phyloP scores from a whole-genome alignment of 768 basidiomycete species.

The Amanita pseudoporphyria region DNA sequence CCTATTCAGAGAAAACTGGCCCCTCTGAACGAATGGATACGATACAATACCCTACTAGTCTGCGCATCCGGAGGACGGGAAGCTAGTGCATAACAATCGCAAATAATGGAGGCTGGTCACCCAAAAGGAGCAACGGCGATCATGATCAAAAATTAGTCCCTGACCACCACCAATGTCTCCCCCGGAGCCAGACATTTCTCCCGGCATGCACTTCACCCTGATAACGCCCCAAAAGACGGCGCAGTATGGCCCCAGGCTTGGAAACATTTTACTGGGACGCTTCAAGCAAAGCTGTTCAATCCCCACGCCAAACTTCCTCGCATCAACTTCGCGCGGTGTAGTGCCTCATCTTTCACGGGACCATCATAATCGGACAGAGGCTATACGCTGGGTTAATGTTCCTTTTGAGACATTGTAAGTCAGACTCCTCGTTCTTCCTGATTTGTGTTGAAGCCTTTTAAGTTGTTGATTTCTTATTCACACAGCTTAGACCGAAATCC shows the following conservation, averaged over 20 bases:
- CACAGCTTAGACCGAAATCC: conserved; percentile 53
- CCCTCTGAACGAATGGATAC: no score
- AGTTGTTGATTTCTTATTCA: conserved; percentile 4
- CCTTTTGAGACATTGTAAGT: conserved; percentile 82
- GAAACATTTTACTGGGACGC: conserved; percentile 20
- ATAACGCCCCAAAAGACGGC: conserved; percentile 4
- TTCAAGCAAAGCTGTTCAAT: conserved; percentile 25
- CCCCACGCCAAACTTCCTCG: conserved; percentile 52
- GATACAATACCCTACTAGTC: no score
- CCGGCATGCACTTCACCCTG: conserved; percentile 11
- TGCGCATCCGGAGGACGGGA: no score
- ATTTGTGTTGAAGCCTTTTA: neutral
- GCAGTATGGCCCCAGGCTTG: conserved; percentile 27
- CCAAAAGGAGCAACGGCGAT: neutral
- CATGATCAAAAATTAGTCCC: neutral
- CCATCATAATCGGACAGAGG: conserved; percentile 33
- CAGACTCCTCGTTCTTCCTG: neutral
- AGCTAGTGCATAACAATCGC: neutral
- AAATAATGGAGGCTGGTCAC: neutral
- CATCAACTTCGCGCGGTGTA: conserved; percentile 61
- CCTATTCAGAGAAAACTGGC: no score
- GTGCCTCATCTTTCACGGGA: conserved; percentile 69
- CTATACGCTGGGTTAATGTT: conserved; percentile 56
- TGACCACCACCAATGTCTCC: neutral
- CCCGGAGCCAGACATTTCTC: neutral